Evolutionary conservation across 2,329 filamentous ascomycete genomes (phyloP).

Genomic region (Podosphaera xanthii): DNA sequence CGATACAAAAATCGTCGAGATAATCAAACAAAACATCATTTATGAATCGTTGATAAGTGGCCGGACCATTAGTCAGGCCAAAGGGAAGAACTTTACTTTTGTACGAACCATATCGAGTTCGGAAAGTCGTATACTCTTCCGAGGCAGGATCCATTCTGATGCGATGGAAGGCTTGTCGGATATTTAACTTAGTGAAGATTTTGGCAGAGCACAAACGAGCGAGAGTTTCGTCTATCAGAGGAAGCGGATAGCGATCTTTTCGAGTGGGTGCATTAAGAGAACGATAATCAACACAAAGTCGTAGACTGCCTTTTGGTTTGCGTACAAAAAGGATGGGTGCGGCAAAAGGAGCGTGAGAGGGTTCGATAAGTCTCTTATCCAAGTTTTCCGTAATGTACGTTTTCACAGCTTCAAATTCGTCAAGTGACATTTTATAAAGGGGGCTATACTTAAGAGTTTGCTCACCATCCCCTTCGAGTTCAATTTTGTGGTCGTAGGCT

Average conservation of each 20-base stretch:
- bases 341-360: neutral
- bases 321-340: neutral
- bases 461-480: neutral
- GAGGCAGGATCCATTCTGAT: neutral
- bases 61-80: neutral
- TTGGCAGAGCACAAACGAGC: neutral
- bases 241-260: constrained; percentile 1
- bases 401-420: neutral
- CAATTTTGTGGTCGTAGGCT: neutral
- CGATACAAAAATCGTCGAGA: too few relatives aligned
- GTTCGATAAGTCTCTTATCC: neutral
- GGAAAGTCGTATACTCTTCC: too few relatives aligned
- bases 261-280: neutral
- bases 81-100: constrained; percentile 1
- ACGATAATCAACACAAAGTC: neutral
- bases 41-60: constrained; percentile 2
- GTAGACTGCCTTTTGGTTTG: neutral
- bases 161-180: neutral
- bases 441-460: neutral
- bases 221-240: neutral
- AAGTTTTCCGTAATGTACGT: constrained; percentile 1
- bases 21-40: too few relatives aligned
- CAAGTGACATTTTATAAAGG: neutral
- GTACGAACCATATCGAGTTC: neutral
- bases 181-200: constrained; percentile 1